phyloP scores from a whole-genome alignment of 345 rosid species.

The Erucastrum elatum region DNA sequence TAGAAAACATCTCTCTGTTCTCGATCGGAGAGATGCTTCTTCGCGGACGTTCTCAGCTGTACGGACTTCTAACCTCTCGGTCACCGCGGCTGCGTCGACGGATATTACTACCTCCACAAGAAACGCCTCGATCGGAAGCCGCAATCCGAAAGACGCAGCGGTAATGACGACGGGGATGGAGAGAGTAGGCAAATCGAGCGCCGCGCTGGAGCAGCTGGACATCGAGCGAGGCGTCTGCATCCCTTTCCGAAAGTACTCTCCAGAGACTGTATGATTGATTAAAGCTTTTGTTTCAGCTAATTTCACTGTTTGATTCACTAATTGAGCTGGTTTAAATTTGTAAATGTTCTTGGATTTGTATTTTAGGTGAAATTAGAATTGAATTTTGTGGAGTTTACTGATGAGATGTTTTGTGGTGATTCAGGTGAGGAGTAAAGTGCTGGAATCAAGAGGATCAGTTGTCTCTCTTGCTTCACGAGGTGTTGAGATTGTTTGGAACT shows the following conservation, averaged over 20 bases:
- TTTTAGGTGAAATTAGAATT: not conserved
- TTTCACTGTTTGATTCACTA: constrained; percentile 6
- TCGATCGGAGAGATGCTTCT: constrained; percentile 27
- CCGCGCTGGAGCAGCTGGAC: constrained; percentile 84
- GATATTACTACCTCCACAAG: constrained; percentile 1
- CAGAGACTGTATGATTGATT: constrained; percentile 68
- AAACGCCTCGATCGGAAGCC: constrained; percentile 3
- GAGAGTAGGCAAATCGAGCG: constrained; percentile 48
- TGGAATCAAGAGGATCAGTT: constrained; percentile 74
- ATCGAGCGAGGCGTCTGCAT: constrained; percentile 96
- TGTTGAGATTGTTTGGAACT: constrained; percentile 86
- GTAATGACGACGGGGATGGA: constrained; percentile 24
- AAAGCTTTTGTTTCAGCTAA: not conserved
- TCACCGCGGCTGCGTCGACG: constrained; percentile 18
- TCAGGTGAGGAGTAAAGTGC: constrained; percentile 80
- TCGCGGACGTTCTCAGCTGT: constrained; percentile 23
- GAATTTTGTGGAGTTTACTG: not conserved
- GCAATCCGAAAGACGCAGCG: constrained; percentile 22
- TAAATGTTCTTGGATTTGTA: not conserved
- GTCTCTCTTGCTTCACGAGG: constrained; percentile 71
- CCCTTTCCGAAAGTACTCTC: constrained; percentile 96
- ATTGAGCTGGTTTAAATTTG: not conserved
- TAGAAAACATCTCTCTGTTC: not conserved
- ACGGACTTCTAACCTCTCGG: constrained; percentile 18
- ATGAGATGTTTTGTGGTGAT: constrained; percentile 1